A percentile compares a stretch with the other conserved stretches of the same genome.
These are phyloP conservation scores for Tricholoma sp. DNA, from an alignment of 768 basidiomycete genomes.

Conservation along the genomic window DNA sequence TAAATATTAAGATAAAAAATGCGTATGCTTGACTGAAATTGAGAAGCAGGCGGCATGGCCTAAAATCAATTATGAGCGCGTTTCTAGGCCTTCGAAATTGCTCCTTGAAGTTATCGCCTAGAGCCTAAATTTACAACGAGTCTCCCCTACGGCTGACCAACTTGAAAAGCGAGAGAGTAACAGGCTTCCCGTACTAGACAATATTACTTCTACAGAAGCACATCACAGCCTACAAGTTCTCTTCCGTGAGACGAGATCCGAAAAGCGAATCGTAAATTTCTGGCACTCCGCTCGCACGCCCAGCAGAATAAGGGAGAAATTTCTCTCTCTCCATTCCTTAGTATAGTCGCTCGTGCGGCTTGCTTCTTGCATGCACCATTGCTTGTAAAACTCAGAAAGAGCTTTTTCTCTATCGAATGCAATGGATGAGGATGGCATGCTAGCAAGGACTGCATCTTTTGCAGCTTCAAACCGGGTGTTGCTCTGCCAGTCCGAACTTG, in stretches of 20 bases:
- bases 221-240: conserved; percentile 8
- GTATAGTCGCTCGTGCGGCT: conserved; percentile 55
- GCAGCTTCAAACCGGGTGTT: conserved; percentile 77
- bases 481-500: conserved; percentile 41
- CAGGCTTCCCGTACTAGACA: no score
- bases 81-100: no score
- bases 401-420: conserved; percentile 59
- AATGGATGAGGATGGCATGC: conserved; percentile 47
- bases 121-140: no score
- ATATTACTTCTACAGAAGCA: no score
- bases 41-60: no score
- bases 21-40: no score
- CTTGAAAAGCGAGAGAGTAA: no score
- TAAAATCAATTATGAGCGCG: no score
- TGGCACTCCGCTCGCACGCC: conserved; percentile 52
- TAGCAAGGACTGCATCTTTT: conserved; percentile 50
- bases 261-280: conserved; percentile 32
- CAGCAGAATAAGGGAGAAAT: conserved; percentile 49
- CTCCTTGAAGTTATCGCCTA: no score
- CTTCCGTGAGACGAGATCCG: conserved; percentile 18
- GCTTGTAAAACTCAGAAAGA: conserved; percentile 65
- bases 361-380: conserved; percentile 71
- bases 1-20: no score
- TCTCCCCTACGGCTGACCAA: no score
- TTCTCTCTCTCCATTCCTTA: conserved; percentile 61